These are phyloP conservation scores for Kokia cookei DNA, from an alignment of 441 rosid genomes.

Conservation along the genomic window DNA sequence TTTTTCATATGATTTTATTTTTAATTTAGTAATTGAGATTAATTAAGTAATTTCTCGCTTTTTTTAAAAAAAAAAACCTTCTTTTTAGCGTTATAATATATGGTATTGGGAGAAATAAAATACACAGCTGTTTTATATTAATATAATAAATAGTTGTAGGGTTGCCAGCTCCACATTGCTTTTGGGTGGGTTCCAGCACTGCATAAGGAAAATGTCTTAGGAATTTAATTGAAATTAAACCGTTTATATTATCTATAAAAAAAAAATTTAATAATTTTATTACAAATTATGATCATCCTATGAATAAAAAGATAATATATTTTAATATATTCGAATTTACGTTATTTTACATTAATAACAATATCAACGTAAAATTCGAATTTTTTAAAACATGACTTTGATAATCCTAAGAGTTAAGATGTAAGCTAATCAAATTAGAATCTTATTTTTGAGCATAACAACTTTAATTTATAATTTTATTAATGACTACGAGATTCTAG, in stretches of 20 bases:
- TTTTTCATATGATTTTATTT: neutral
- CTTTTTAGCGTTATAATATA: neutral
- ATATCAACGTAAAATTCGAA: too few relatives aligned
- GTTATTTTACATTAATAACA: too few relatives aligned
- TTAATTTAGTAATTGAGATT: too few relatives aligned
- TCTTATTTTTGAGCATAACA: neutral
- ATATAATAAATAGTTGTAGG: neutral
- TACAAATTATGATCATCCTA: too few relatives aligned
- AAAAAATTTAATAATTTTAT: too few relatives aligned
- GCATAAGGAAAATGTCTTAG: neutral
- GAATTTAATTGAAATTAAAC: neutral
- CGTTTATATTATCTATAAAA: neutral
- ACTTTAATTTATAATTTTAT: neutral
- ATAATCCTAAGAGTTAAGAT: neutral
- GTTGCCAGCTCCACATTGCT: conserved; percentile 8
- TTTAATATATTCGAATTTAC: too few relatives aligned
- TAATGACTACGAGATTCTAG: neutral
- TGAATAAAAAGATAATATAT: too few relatives aligned
- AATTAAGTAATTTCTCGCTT: neutral
- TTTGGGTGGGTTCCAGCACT: conserved; percentile 20
- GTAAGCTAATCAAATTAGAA: neutral
- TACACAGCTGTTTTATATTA: neutral
- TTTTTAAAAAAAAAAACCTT: too few relatives aligned
- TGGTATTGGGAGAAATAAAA: neutral
- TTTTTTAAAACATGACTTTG: neutral